A percentile compares a stretch with the other conserved stretches of the same genome.
Conservation (phyloP, 73 alveolate species). For the Paramecium sonneborni region DNA sequence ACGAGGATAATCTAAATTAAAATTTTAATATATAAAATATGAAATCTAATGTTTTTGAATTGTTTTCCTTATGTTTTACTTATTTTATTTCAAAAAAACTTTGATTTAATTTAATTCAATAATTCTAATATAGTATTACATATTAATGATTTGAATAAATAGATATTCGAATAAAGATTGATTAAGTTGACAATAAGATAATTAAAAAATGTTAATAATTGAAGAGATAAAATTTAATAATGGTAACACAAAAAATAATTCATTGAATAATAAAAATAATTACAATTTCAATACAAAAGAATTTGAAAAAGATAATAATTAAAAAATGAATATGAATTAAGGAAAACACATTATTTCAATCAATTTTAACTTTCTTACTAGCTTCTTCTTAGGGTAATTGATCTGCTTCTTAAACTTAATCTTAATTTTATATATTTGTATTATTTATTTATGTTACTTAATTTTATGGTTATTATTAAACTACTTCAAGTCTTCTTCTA, state of each 20-base stretch:
- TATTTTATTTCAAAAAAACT: too few relatives aligned
- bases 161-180: background rate
- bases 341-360: background rate
- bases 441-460: too few relatives aligned
- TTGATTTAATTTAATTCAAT: background rate
- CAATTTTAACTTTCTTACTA: background rate
- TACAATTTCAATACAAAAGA: slow-evolving; percentile 35
- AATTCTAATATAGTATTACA: background rate
- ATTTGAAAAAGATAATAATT: background rate
- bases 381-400: background rate
- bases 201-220: background rate
- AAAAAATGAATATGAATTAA: background rate
- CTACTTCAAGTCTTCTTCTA: background rate
- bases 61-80: slow-evolving; percentile 20
- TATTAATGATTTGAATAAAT: background rate
- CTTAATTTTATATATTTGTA: background rate
- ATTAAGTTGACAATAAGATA: background rate
- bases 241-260: slow-evolving; percentile 9
- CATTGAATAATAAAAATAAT: background rate
- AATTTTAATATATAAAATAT: background rate
- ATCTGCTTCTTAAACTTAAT: background rate
- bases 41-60: background rate
- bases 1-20: background rate
- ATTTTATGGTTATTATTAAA: background rate
- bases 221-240: background rate